Conservation (phyloP, 106 monocot species). For the Platanthera guangdongensis region DNA sequence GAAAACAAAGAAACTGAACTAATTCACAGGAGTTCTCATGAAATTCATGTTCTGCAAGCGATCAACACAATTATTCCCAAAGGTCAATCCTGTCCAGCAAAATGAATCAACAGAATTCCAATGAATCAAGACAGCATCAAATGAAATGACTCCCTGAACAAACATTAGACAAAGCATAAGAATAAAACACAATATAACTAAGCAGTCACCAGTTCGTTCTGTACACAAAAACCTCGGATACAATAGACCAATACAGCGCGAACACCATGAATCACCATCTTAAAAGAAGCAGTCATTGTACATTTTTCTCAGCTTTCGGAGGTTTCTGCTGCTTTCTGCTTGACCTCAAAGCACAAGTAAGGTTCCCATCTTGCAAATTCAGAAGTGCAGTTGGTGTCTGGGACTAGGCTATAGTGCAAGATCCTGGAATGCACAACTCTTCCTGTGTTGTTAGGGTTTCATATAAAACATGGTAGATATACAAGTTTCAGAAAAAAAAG, state of each 20-base stretch:
- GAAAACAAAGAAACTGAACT: too few relatives aligned
- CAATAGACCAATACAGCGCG: not conserved
- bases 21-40: too few relatives aligned
- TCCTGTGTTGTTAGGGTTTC: slow-evolving; percentile 37
- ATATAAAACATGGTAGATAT: not conserved
- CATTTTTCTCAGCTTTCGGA: not conserved
- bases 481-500: not conserved
- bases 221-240: not conserved
- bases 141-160: too few relatives aligned
- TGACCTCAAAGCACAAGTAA: not conserved
- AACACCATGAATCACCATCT: slow-evolving; percentile 1
- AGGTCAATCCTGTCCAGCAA: too few relatives aligned
- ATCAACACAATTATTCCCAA: too few relatives aligned
- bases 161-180: too few relatives aligned
- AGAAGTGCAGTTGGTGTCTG: not conserved
- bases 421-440: slow-evolving; percentile 40
- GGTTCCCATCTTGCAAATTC: not conserved
- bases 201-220: not conserved
- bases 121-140: too few relatives aligned
- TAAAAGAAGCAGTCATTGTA: not conserved
- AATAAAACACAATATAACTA: not conserved
- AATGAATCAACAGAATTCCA: too few relatives aligned
- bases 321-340: not conserved
- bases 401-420: slow-evolving; percentile 28
- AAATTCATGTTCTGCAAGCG: too few relatives aligned